Evolutionary conservation across 2,329 filamentous ascomycete species (phyloP).

Genomic region (Trichoderma gracile): DNA sequence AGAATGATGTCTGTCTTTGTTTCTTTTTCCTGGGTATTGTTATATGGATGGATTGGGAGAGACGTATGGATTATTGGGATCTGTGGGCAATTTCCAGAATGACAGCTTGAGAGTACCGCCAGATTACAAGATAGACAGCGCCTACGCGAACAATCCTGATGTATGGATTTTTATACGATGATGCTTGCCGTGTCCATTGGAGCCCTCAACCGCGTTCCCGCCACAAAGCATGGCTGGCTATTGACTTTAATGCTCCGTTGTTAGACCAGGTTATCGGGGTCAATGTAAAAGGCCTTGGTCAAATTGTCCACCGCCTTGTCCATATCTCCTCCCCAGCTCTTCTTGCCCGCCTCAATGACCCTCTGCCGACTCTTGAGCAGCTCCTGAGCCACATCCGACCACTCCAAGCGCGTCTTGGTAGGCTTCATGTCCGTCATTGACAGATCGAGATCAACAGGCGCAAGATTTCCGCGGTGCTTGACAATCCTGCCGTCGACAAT

Average conservation of each 20-base stretch:
- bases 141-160: not conserved
- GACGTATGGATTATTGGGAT: slow-evolving; percentile 4
- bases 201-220: too few relatives aligned
- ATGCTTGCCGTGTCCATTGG: too few relatives aligned
- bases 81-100: slow-evolving; percentile 25
- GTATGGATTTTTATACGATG: too few relatives aligned
- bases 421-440: slow-evolving; percentile 4
- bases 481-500: slow-evolving; percentile 49
- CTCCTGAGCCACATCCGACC: slow-evolving; percentile 17
- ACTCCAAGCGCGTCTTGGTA: not conserved
- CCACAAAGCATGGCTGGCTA: too few relatives aligned
- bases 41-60: not conserved
- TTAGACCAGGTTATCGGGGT: not conserved
- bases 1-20: slow-evolving; percentile 22
- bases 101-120: slow-evolving; percentile 9
- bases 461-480: slow-evolving; percentile 46
- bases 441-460: slow-evolving; percentile 16
- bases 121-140: slow-evolving; percentile 26
- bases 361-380: slow-evolving; percentile 12
- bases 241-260: too few relatives aligned
- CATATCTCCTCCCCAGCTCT: slow-evolving; percentile 10
- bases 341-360: slow-evolving; percentile 10
- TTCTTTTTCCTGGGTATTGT: not conserved
- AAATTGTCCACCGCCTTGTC: not conserved
- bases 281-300: slow-evolving; percentile 4